phyloP scores from a whole-genome alignment of 2,329 filamentous ascomycete genomes.

The Fusarium lyarnte region DNA sequence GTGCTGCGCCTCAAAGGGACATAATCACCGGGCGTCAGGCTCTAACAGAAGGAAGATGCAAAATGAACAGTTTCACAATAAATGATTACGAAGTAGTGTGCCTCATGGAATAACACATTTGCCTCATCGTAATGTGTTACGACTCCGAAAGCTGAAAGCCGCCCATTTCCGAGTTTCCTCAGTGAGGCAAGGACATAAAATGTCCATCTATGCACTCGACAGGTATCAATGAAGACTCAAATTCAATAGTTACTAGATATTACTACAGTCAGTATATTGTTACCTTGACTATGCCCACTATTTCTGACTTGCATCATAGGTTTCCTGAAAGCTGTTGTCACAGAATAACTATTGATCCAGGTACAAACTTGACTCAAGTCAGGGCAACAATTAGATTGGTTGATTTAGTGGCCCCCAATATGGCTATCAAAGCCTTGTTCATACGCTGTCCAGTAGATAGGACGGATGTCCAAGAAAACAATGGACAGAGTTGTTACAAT shows the following conservation, averaged over 20 bases:
- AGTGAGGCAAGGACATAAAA: slow-evolving; percentile 11
- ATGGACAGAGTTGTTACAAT: slow-evolving; percentile 4
- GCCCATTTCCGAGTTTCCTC: not conserved
- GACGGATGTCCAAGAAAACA: not conserved
- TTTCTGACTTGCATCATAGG: not conserved
- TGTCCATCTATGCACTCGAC: not conserved
- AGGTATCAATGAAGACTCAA: not conserved
- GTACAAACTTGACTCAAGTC: not conserved
- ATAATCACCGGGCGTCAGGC: slow-evolving; percentile 24
- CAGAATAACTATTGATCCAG: too few relatives aligned
- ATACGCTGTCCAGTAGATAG: not conserved
- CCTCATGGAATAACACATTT: not conserved
- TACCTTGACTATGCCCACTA: not conserved
- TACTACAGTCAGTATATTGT: not conserved
- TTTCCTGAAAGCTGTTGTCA: not conserved
- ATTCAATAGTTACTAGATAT: not conserved
- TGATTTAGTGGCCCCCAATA: not conserved
- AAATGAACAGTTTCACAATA: not conserved
- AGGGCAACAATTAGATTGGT: not conserved
- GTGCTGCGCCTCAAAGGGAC: slow-evolving; percentile 21
- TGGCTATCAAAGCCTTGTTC: not conserved
- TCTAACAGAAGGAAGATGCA: not conserved
- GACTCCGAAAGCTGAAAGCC: not conserved
- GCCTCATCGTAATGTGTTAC: slow-evolving; percentile 7
- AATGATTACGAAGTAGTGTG: not conserved